Conservation (phyloP, 495 filamentous ascomycete species). For the Ramalina intermedia region DNA sequence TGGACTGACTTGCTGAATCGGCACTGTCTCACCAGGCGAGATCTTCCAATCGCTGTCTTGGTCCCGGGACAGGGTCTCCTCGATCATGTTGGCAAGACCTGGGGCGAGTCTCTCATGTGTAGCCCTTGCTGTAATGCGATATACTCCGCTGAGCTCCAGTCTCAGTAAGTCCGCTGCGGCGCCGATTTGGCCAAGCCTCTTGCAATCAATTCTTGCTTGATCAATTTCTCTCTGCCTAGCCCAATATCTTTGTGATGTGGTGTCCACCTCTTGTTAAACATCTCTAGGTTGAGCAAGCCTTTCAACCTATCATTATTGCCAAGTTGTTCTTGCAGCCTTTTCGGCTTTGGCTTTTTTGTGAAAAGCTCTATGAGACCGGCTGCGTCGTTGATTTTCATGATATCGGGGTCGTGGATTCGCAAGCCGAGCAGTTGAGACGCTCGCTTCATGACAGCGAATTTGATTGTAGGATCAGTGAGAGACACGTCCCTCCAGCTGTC, state of each 20-base stretch:
- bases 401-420: conserved; percentile 51
- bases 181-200: conserved; percentile 30
- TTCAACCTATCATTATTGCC: conserved; percentile 16
- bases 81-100: no score
- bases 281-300: conserved; percentile 52
- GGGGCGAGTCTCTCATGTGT: no score
- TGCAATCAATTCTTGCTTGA: conserved; percentile 54
- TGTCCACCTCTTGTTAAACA: conserved; percentile 44
- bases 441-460: conserved; percentile 68
- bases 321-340: conserved; percentile 24
- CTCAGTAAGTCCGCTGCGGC: no score
- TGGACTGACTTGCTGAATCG: no score
- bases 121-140: no score
- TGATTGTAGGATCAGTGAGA: conserved; percentile 42
- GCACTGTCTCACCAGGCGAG: no score
- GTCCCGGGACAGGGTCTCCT: no score
- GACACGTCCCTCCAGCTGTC: conserved; percentile 36
- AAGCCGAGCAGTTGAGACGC: conserved; percentile 63
- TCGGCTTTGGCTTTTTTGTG: conserved; percentile 42
- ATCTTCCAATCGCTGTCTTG: no score
- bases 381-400: conserved; percentile 38
- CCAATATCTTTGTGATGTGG: conserved; percentile 56
- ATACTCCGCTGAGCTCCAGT: no score
- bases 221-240: conserved; percentile 73
- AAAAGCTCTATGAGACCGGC: conserved; percentile 39